Base-by-base conservation (phyloP, 192 early-diverging fungal species). In the Mortierella claussenii region DNA sequence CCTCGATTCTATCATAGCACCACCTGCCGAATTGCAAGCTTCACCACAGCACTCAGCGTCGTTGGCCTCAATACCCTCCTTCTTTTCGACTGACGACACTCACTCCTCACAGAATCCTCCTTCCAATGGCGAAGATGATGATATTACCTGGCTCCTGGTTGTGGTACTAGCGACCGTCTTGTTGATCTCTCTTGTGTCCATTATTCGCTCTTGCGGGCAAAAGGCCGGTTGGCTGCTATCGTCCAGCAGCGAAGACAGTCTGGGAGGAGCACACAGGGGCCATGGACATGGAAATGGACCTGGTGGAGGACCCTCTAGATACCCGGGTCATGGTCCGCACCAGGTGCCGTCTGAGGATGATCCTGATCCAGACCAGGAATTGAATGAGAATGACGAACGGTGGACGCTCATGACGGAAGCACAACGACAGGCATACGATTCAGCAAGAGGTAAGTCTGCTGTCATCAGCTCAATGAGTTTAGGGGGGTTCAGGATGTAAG, bases 351-450 rank as follows among this genome's bases (percentile, higher is more conserved):
- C 47, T 28, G 67, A 69, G 33, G 51, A 53, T 44, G 73, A 76
- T 20, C 55, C 55, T 24, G 62, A 60, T 46, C 56, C 64, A 9
- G 65, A 76, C 53, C 50, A 51, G 2, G 59, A 50, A 7, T 33
- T 69, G 15, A 61, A 69, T 32, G 73, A 76, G 42, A 66, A 53
- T 40, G 73, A 76, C 44, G 73, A 76, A 9, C 63, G 64, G 12
- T 65, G 65, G 48, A 59, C 73, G 23, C 64, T 52, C 15, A 54
- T 76, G 45, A 66, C 73, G 0, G 73, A 67, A 30, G 44, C 64
- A 20, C 61, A 76, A 40, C 73, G 73, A 46, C 73, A 60, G 13
- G 59, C 64, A 11, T 76, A 60, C 34, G 65, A 66, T 17, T 52
- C 59, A 4, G 46, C 64, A 13, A 55, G 65, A 62, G 73, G 73